Percentiles rank a stretch among this genome's conserved stretches.
Conservation (phyloP, 257 asterid species). For the Eustoma russellianum region DNA sequence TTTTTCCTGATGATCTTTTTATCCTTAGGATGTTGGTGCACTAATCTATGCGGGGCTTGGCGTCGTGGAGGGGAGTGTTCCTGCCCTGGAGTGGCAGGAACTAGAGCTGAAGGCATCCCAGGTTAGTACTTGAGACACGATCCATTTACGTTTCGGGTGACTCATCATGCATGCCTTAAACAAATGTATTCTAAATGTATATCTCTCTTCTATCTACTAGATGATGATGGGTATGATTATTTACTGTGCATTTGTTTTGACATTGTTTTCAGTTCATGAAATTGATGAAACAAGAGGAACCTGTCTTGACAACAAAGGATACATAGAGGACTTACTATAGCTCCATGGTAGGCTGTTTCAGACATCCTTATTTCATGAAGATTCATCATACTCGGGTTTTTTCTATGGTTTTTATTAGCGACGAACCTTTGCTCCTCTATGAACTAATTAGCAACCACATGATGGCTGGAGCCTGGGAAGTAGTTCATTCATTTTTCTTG, state of each 20-base stretch:
- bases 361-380: neutral
- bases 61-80: slow-evolving; percentile 79
- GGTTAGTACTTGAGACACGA: slow-evolving; percentile 21
- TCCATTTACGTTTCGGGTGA: no score
- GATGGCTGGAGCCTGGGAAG: no score
- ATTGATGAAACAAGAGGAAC: slow-evolving; percentile 67
- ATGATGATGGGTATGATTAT: no score
- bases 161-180: neutral
- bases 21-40: slow-evolving; percentile 61
- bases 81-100: slow-evolving; percentile 88
- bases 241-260: no score
- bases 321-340: slow-evolving; percentile 3
- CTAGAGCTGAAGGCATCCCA: slow-evolving; percentile 93
- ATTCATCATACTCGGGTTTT: neutral
- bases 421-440: no score
- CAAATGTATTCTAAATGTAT: neutral
- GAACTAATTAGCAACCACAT: no score
- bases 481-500: no score
- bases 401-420: no score
- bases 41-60: slow-evolving; percentile 89
- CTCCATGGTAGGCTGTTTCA: neutral
- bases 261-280: slow-evolving; percentile 57
- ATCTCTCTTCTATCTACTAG: no score
- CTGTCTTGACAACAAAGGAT: slow-evolving; percentile 30
- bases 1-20: slow-evolving; percentile 6